phyloP scores from a whole-genome alignment of 108 stramenopile genomes.

The Cyclotella sp. region DNA sequence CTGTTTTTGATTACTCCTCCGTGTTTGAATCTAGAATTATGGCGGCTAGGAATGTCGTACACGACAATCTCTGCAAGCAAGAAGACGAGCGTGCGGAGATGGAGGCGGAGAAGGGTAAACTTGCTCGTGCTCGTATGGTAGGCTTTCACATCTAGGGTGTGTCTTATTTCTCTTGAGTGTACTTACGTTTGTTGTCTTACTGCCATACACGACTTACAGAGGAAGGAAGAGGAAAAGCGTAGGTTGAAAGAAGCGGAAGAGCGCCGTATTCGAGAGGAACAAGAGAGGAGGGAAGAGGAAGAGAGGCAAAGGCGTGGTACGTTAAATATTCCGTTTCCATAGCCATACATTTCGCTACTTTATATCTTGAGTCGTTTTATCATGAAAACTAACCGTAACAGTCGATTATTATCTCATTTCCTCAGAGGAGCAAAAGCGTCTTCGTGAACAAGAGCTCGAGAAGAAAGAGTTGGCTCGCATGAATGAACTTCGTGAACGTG shows the following conservation, averaged over 20 bases:
- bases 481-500: conserved; percentile 61
- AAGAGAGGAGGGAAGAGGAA: conserved; percentile 28
- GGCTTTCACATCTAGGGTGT: not conserved
- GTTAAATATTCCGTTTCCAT: not conserved
- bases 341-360: no score
- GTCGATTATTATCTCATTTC: not conserved
- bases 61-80: conserved; percentile 64
- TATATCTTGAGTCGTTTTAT: not conserved
- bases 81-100: conserved; percentile 75
- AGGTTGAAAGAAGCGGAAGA: conserved; percentile 61
- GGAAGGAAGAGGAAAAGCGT: conserved; percentile 56
- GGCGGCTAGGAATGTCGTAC: conserved; percentile 62
- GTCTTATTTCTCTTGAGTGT: not conserved
- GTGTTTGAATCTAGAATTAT: conserved; percentile 77
- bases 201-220: conserved; percentile 13
- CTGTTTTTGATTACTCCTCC: conserved; percentile 68
- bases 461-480: conserved; percentile 71
- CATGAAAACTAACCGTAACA: not conserved
- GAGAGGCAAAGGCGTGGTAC: conserved; percentile 19
- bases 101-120: conserved; percentile 79
- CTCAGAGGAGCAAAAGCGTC: conserved; percentile 52
- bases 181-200: not conserved
- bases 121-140: conserved; percentile 64
- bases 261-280: conserved; percentile 35
- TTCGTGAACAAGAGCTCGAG: conserved; percentile 55